A percentile compares a stretch with the other conserved stretches of the same genome.
Evolutionary conservation across 1,284 basidiomycete species (phyloP).

Genomic region (Dichomitus squalens): DNA sequence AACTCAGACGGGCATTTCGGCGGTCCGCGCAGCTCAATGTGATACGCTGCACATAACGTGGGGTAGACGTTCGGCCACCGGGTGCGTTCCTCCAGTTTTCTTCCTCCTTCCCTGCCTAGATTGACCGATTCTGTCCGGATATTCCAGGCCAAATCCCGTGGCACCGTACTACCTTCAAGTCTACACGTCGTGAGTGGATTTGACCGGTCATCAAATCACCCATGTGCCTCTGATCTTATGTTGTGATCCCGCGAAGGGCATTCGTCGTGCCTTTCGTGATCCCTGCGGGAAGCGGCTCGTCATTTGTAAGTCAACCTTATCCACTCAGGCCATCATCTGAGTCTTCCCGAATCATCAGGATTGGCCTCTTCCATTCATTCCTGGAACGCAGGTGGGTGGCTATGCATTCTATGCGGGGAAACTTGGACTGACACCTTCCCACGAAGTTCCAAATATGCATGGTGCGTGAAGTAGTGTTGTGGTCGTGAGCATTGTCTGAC

Average conservation of each 20-base stretch:
- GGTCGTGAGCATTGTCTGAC: not conserved
- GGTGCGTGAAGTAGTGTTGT: constrained; percentile 37
- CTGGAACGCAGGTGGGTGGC: constrained; percentile 49
- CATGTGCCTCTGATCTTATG: not conserved
- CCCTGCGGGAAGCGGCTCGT: constrained; percentile 46
- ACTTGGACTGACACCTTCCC: not conserved
- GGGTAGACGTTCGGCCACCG: constrained; percentile 45
- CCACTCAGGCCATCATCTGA: constrained; percentile 1
- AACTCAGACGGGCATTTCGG: constrained; percentile 6
- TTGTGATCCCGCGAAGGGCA: not conserved
- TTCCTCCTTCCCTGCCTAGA: constrained; percentile 4
- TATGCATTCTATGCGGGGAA: not conserved
- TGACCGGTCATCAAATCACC: not conserved
- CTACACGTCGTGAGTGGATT: constrained; percentile 56
- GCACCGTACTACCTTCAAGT: constrained; percentile 62
- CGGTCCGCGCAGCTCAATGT: constrained; percentile 48
- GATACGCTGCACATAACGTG: constrained; percentile 54
- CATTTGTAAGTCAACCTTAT: constrained; percentile 39
- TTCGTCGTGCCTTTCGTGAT: constrained; percentile 56
- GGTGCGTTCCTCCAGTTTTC: constrained; percentile 38
- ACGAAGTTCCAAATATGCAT: constrained; percentile 66
- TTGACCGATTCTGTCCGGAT: constrained; percentile 29
- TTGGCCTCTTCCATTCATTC: constrained; percentile 58
- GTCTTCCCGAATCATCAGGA: constrained; percentile 38
- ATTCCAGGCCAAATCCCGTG: constrained; percentile 52